Evolutionary conservation across 495 filamentous ascomycete genomes (phyloP), one percentile per base, ranked within the genome.

Genomic region (Astrothelium macrocarpum): DNA sequence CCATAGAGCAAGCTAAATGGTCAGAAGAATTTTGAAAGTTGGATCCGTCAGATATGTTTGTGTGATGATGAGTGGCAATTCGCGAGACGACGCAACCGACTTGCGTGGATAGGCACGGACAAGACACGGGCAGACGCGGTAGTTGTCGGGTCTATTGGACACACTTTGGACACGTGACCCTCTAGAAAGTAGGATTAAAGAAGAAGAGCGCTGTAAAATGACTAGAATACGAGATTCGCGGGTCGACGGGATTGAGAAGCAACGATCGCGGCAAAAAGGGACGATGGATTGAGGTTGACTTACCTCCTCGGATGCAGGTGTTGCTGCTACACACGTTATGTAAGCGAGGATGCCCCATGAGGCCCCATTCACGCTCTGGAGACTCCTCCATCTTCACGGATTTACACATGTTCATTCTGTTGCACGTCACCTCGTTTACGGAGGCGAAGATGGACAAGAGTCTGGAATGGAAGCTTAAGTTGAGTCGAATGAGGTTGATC

Each of bases 241-340:
- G 29, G 7, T 26, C 20, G 9, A 25, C 25, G 49, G 7, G 10
- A 20, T 10, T 28, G 23, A 29, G 25, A 29, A 20, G 2, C 49
- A 56, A 56, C 49, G 25, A 56, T 29, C 23, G 29, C 5, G 49
- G 7, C 25, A 11, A 20, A 29, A 56, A 25, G 7, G 26, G 49
- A 29, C 9, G 49, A 56, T 29, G 49, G 25, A 56, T 5, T 56
- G 49, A 56, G 25, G 49, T 56, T 29, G 25, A 20, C 49, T 25
- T 56, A 56, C 49, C 11, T 12, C 25, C 49, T 56, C 49, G 49
- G 49, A 20, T 26, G 49, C 25, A 56, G 45, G 9, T 28, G 49
- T 56, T 29, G 45, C 49, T 56, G 49, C 49, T 28, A 25, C 49
- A 56, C 49, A 56, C 23, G 49, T 56, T 56, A 56, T 56, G 49